Base-by-base conservation (phyloP, 169 alveolate genomes). In the Ichthyophthirius multifiliis region DNA sequence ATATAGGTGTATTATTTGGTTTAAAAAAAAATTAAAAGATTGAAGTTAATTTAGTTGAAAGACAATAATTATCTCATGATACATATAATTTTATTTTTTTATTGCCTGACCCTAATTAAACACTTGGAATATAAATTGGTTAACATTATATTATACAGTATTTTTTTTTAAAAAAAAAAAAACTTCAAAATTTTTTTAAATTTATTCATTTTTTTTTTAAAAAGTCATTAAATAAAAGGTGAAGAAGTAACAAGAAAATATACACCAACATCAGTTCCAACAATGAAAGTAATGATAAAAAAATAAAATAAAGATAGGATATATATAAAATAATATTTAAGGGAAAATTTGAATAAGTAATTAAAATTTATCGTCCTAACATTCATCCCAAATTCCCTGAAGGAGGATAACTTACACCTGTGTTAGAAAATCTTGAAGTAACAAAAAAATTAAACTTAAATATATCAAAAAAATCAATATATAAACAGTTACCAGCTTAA, bases 351-450 rank as follows among this genome's bases (percentile, higher is more conserved):
- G 46, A 27, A 44, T 47, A 64, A 18, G 82, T 76, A 3, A 81
- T 81, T 18, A 81, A 81, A 37, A 73, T 81, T 1, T 81, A 81
- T 41, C 41, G 86, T 34, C 80, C 71, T 37, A 74, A 75, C 64
- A 78, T 67, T 5, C 90, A 85, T 64, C 91, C 92, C 15, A 43
- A 71, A 20, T 90, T 90, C 88, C 94, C 94, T 15, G 89, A 90
- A 13, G 94, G 94, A 7, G 94, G 94, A 37, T 43, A 63, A 20
- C 76, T 90, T 83, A 81, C 92, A n/a, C 81, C 82, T 44, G 83
- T 75, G 74, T 55, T 90, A 15, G 94, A 90, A 44, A 65, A 46
- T 4, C 30, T 90, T 32, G 62, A 81, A 0, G 85, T 79, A 79
- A 35, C 7, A 43, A n/a, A 30, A 10, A 55, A 5, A 55, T n/a